Base-by-base conservation (phyloP, 2,329 filamentous ascomycete species). In the Ophiostoma himal-ulmi region DNA sequence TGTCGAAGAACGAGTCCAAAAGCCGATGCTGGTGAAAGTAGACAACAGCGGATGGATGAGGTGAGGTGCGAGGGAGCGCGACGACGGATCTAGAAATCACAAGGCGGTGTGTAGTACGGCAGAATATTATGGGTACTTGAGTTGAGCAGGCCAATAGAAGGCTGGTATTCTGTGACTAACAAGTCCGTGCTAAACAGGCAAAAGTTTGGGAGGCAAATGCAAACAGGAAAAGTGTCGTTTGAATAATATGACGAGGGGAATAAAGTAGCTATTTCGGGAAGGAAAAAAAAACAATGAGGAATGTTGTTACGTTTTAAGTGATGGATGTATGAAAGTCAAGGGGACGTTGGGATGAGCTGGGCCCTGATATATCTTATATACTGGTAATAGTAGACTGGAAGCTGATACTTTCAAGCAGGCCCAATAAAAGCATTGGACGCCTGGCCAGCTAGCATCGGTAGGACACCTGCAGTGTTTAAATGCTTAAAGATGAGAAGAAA, bases 1-100 rank as follows among this genome's bases (percentile, higher is more conserved):
- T 64, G 30, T 64, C 30, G 30, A 37, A 64, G 8, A 17, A 37
- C 34, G 60, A 37, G 7, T 64, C 11, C 22, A 57, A 57, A 26
- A 26, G 22, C 11, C 4, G 52, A 30, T 64, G 30, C 17, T 5
- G 36, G 13, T 65, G 62, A 7, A 20, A 7, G 41, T 3, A 20
- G 62, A n/a, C 3, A 65, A 39, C 30, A 30, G n/a, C 20, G 17
- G 39, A 44, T 41, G 17, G 39, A 44, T 41, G 36, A 20, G 39
- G 22, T 17, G 39, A n/a, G 17, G 22, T 17, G 26, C 2, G 26
- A 36, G 30, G 22, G 34, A n/a, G 30, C 60, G 60, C 60, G 60
- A 64, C 26, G 60, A 64, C 60, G 30, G 60, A 39, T 64, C 30
- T 36, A 64, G 30, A 37, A 64, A 64, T 37, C 34, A 26, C 60